Base-by-base conservation (phyloP, 176 grass and related monocot genomes). In the Raddia guianensis region DNA sequence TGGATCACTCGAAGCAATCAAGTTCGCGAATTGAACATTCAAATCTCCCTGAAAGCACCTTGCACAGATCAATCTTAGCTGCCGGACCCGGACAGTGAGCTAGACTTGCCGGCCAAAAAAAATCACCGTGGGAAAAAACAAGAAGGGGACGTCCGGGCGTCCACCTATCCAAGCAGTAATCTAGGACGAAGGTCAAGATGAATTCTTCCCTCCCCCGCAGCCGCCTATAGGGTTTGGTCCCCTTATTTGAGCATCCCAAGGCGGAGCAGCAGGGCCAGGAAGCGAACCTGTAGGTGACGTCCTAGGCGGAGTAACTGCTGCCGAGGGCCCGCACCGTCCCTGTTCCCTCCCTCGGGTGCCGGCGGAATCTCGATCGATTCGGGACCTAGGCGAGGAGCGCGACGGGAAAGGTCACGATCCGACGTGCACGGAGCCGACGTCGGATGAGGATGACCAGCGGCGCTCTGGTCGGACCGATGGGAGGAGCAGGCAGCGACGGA, bases 231-330 rank as follows among this genome's bases (percentile, higher is more conserved):
- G 58, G 53, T 43, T 35, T 8, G 16, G 37, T 73, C 59, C 12
- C 3, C 9, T n/a, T 49, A 66, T 49, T 60, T 18, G n/a, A 82
- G 13, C n/a, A 60, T 14, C 18, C 2, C 12, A 7, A 5, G 16
- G 5, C 12, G 49, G 3, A 18, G 47, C 2, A 64, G 66, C 7
- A 40, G 18, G n/a, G 13, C 1, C n/a, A 44, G 69, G 74, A 20
- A 14, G 42, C 70, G 55, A 58, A 94, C 92, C 92, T 84, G 80
- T 94, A 94, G 78, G 86, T 42, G 61, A 94, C 92, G 57, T 94
- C 92, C 5, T 83, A 81, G 55, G 34, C 18, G 67, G 92, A 93
- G 78, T 75, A 78, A 63, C 40, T 70, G 54, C 75, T 68, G 40
- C 72, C 66, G 86, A 88, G 82, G 20, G 63, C 8, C 80, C 67